Evolutionary conservation across 2,329 filamentous ascomycete species (phyloP).

Genomic region (Endocalyx cinctus): DNA sequence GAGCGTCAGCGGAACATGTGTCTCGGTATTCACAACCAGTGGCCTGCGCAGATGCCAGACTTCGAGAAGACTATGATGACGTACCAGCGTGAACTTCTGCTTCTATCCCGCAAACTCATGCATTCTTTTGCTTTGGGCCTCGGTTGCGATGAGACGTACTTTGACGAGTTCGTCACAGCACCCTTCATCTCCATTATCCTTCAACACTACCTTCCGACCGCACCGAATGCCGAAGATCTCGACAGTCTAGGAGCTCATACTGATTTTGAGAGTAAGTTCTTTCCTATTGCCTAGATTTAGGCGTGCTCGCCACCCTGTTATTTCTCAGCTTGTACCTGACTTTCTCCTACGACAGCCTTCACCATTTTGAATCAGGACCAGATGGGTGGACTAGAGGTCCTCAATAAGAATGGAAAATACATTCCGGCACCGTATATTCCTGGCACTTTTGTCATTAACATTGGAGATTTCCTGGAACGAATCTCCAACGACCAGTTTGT

Average conservation of each 20-base stretch:
- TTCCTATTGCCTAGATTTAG: too few relatives aligned
- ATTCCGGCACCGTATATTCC: constrained; percentile 2
- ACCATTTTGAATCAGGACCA: neutral
- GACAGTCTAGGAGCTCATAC: neutral
- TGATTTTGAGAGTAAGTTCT: too few relatives aligned
- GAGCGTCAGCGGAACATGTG: neutral
- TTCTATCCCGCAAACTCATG: neutral
- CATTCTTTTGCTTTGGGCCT: neutral
- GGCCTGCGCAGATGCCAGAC: neutral
- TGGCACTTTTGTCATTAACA: constrained; percentile 5
- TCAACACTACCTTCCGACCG: neutral
- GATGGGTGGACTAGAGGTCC: neutral
- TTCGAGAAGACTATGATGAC: neutral
- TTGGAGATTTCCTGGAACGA: constrained; percentile 2
- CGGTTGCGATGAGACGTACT: neutral
- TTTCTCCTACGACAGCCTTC: too few relatives aligned
- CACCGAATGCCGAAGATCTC: neutral
- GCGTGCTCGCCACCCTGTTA: too few relatives aligned
- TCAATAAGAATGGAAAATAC: neutral
- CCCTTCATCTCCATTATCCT: neutral
- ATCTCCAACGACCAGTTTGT: constrained; percentile 4
- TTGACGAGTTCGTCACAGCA: neutral
- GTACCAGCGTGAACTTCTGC: neutral
- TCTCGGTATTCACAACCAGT: neutral
- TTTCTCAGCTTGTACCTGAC: too few relatives aligned